Percentiles rank a stretch among this genome's conserved stretches.
These are phyloP conservation scores for Ambrosiella xylebori DNA, from an alignment of 2,329 filamentous ascomycete species.

Conservation along the genomic window DNA sequence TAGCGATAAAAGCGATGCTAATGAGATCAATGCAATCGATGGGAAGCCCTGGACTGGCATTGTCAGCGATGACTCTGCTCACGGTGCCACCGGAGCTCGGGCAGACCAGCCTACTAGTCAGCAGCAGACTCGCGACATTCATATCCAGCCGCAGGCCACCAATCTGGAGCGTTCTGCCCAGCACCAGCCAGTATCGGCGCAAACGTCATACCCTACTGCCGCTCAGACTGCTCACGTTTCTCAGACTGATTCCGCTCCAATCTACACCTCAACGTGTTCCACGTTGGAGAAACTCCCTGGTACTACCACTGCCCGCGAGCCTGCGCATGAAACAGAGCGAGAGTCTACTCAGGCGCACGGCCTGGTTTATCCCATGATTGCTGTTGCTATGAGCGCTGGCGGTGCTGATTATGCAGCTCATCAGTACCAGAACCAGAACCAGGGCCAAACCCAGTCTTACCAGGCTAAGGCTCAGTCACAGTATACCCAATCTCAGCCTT, in stretches of 20 bases:
- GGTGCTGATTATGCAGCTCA: not conserved
- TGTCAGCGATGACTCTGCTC: not conserved
- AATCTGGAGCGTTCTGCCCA: not conserved
- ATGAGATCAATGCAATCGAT: slow-evolving; percentile 53
- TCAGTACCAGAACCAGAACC: not conserved
- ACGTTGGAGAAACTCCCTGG: not conserved
- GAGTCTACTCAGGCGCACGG: not conserved
- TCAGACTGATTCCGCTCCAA: too few species aligned
- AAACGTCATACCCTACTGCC: too few species aligned
- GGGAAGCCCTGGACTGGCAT: slow-evolving; percentile 20
- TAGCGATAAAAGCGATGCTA: slow-evolving; percentile 51
- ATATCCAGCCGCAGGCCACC: not conserved
- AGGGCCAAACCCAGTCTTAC: not conserved
- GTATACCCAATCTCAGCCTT: not conserved
- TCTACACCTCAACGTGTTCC: not conserved
- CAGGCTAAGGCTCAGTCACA: not conserved
- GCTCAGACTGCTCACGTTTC: too few species aligned
- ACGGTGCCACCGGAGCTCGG: not conserved
- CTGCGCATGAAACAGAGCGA: not conserved
- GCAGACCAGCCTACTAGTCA: not conserved
- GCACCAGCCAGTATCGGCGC: too few species aligned
- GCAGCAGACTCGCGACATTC: not conserved
- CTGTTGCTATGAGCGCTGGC: not conserved
- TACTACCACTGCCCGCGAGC: not conserved
- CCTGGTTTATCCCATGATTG: not conserved